Evolutionary conservation across 129 eudicot genomes (phyloP), one percentile per base, ranked within the genome.

Genomic region (Solidago caesia): DNA sequence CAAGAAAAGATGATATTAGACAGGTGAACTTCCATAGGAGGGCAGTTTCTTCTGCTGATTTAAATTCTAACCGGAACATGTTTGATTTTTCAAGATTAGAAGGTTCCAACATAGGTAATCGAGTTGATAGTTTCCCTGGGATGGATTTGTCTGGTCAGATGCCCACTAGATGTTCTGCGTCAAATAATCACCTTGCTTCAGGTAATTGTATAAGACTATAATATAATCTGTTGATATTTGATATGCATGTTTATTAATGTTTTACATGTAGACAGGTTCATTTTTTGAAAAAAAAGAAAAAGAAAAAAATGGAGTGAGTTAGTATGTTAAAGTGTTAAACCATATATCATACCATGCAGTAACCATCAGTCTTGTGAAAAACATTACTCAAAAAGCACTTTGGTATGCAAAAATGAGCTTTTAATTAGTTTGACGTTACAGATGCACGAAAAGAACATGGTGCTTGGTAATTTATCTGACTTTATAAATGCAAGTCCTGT

Each of bases 41-140:
- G 53, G 64, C 88, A 14, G 83, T 85, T 70, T 91, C 97, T 64
- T 80, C 83, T 72, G 77, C 77, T n/a, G 86, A 84, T 68, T 80
- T 91, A 16, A 81, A 62, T 44, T 77, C 85, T 16, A 80, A 72
- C 64, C 27, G 45, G 26, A 71, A 75, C 79, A 83, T 80, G 76
- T 74, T 84, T 26, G 88, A 78, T 64, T 81, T 80, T 73, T 76
- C 75, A 64, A 78, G 62, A 12, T 53, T 74, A 5, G 89, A 85
- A 48, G 82, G 73, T 67, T 43, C 87, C 14, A 77, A 41, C 39
- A 48, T 73, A 55, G 51, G 8, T 48, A 71, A 72, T 75, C 84
- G 82, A 26, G 75, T 76, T 6, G 67, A 77, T 69, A 74, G 66
- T 75, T 66, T 53, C 45, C 78, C 79, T 27, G 79, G 70, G 67